Base-by-base conservation (phyloP, 2,329 filamentous ascomycete species). In the Pseudocercospora crystallina region DNA sequence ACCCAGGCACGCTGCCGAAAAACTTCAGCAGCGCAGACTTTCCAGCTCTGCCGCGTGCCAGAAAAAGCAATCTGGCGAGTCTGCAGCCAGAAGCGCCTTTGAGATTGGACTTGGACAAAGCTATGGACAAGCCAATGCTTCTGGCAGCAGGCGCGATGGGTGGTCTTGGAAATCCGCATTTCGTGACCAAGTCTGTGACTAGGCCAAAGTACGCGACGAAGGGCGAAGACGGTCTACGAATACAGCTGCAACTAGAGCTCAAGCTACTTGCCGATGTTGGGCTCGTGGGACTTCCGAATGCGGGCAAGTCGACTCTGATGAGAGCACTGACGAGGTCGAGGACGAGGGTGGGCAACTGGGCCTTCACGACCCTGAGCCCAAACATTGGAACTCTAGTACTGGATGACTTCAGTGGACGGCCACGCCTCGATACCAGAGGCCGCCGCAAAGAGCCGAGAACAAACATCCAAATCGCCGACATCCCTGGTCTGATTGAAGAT, bases 371-470 rank as follows among this genome's bases (percentile, higher is more conserved):
- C 0, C 78, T 99, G 8, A 86, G 91, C 61, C 94, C 94, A 2
- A 96, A 95, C 61, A 95, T 99, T 47, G 94, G 94, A 43, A 99
- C 94, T 0, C 90, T 99, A 5, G 86, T 97, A 11, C 80, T 99
- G 9, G 94, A 99, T 69, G 83, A 91, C 67, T 82, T 94, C 73
- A 85, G 84, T 51, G 90, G 91, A 2, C 83, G 89, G 0, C 89
- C 90, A 1, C 56, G 72, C 5, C 67, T 83, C 32, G 70, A 76
- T 40, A 73, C 73, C 57, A 63, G 71, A 63, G 59, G 67, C 65
- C 62, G 76, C 69, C 68, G 76, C 69, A 72, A 78, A 40, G 64
- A 79, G 72, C 66, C 81, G 1, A 81, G 90, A 31, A 90, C 87
- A 1, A 84, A 87, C 50, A 96, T 97, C 71, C 95, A 89, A 8